A percentile compares a stretch with the other conserved stretches of the same genome.
These are phyloP conservation scores for Magnusiomyces sp. DNA, from an alignment of 1,139 yeast genomes.

Conservation along the genomic window DNA sequence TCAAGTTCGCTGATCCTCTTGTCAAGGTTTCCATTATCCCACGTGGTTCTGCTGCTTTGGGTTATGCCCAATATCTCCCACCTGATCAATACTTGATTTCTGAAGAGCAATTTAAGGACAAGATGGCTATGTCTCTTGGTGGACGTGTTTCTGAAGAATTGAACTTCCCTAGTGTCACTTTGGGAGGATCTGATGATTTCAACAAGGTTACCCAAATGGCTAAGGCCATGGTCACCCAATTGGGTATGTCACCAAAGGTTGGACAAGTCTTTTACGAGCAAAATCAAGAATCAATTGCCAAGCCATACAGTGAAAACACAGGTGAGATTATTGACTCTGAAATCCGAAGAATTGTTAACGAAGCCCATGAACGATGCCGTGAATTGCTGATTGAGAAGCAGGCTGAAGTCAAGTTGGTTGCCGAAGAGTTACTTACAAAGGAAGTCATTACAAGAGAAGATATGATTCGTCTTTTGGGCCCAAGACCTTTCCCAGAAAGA, in stretches of 20 bases:
- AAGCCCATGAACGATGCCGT: constrained; percentile 64
- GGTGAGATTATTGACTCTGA: constrained; percentile 73
- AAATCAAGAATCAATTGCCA: constrained; percentile 51
- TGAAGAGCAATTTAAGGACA: constrained; percentile 67
- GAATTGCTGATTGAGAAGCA: constrained; percentile 56
- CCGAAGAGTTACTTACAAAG: constrained; percentile 71
- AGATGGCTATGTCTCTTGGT: constrained; percentile 95
- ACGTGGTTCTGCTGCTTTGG: constrained; percentile 92
- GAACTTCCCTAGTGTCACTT: constrained; percentile 81
- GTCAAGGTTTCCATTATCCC: constrained; percentile 94
- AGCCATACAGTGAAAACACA: constrained; percentile 88
- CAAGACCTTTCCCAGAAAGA: constrained; percentile 75
- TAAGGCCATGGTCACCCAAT: constrained; percentile 77
- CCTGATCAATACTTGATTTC: constrained; percentile 81
- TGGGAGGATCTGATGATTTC: constrained; percentile 95
- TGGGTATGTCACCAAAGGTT: constrained; percentile 83
- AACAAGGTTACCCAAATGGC: constrained; percentile 92
- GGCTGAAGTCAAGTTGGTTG: constrained; percentile 72
- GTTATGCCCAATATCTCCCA: constrained; percentile 96
- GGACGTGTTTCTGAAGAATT: constrained; percentile 94
- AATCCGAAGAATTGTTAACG: constrained; percentile 70
- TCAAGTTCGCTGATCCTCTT: constrained; percentile 83
- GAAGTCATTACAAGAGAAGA: constrained; percentile 88
- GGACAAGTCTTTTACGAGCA: constrained; percentile 77
- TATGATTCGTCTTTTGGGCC: constrained; percentile 78